Evolutionary conservation across 495 filamentous ascomycete genomes (phyloP), one percentile per base, ranked within the genome.

Genomic region (Viridothelium virens): DNA sequence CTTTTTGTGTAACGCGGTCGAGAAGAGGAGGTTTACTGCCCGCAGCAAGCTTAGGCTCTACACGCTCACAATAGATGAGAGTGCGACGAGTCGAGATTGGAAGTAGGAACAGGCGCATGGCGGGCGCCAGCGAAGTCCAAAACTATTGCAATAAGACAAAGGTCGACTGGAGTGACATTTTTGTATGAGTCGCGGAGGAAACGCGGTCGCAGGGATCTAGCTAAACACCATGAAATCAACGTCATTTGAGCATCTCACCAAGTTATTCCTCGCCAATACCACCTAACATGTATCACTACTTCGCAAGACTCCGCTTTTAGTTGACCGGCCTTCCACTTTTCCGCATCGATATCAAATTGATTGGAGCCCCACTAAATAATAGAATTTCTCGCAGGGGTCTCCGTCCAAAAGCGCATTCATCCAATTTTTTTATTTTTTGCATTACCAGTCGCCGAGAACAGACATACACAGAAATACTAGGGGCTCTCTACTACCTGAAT

Each of bases 41-140:
- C 18, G 81, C 68, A 6, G 79, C 65, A 3, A 76, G 38, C 64
- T 82, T 75, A 68, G 76, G 75, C 67, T 80, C 76, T 31, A 92
- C 77, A 56, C 87, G 86, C 73, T 95, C 89, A 78, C 91, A 91
- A 82, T 97, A 99, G 65, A 99, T 87, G 61, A 99, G 83, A n/a
- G 90, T 89, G 70, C 91, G 87, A 72, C 87, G 82, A 10, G 91
- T 96, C 62, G 93, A 96, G 73, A 99, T 91, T 61, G 94, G 94
- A 67, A 99, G 84, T 65, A 99, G 87, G 80, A 92, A 96, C 74
- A 99, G 85, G 76, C 92, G 90, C 94, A 99, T 97, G 63, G 80
- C 77, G 65, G 64, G 64, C 56, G 50, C 37, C 44, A 53, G 18
- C 37, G 37, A 38, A 18, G 10, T 9, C 9, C 10, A 0, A 5